Evolutionary conservation across 345 rosid species (phyloP).

Genomic region (Chamaenerion angustifolium): DNA sequence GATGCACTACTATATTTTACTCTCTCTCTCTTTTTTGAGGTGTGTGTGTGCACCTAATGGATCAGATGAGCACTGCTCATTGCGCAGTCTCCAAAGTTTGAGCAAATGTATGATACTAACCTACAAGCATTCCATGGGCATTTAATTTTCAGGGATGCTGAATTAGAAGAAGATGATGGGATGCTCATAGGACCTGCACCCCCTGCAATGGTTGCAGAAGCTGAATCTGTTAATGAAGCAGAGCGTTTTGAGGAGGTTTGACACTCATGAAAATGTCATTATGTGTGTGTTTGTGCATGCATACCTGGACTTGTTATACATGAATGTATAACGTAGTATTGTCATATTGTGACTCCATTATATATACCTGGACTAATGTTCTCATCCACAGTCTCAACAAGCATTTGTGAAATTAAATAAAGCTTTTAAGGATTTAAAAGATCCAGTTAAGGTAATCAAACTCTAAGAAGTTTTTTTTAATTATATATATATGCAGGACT

Average conservation of each 20-base stretch:
- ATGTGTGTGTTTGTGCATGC: not conserved
- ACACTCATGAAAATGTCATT: slow-evolving; percentile 1
- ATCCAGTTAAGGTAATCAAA: slow-evolving; percentile 67
- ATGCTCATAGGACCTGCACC: slow-evolving; percentile 84
- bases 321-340: too few species aligned
- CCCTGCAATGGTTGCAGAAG: slow-evolving; percentile 85
- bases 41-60: too few species aligned
- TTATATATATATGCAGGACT: not conserved
- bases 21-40: too few species aligned
- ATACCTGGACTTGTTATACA: not conserved
- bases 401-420: slow-evolving; percentile 75
- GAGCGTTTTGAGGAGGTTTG: slow-evolving; percentile 91
- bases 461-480: not conserved
- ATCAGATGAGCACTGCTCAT: too few species aligned
- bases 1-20: too few species aligned
- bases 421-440: slow-evolving; percentile 84
- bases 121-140: too few species aligned
- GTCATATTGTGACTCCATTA: slow-evolving; percentile 5
- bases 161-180: slow-evolving; percentile 69
- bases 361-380: slow-evolving; percentile 76
- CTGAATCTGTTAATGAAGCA: slow-evolving; percentile 78
- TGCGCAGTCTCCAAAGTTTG: too few species aligned
- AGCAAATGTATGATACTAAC: too few species aligned
- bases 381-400: slow-evolving; percentile 92
- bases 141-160: slow-evolving; percentile 46